Evolutionary conservation across 176 grass and related monocot genomes (phyloP), one percentile per base, ranked within the genome.

Genomic region (Poa annua): DNA sequence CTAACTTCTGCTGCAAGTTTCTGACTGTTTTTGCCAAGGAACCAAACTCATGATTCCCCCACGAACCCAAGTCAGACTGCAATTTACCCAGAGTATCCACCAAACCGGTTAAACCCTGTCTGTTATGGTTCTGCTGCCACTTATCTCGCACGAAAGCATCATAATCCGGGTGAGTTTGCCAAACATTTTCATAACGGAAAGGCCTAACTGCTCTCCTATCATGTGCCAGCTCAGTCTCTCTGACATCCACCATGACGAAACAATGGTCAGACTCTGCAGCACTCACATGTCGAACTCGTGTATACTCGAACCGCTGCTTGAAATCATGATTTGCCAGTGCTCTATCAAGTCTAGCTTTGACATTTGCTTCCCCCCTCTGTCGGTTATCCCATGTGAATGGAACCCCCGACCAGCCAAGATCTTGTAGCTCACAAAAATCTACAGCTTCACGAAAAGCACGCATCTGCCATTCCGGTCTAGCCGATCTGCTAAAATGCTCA

Each of bases 11-110:
- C 4, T 56, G 20, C 2, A 56, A 0, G 0, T 1, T 56, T 0
- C 12, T 7, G 3, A 55, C 54, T 21, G 7, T 56, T 7, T 22
- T 56, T 1, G 54, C 54, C 1, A 56, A 8, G 9, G 11, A 56
- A 0, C 54, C 54, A 11, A 57, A 57, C n/a, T 57, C 54, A 0
- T 0, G n/a, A 10, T 2, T 3, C 0, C n/a, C n/a, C 54, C 54
- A 57, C 0, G 2, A 4, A 0, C 54, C 54, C 1, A 57, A 8
- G 1, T 57, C n/a, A 19, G 20, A 2, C 3, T 57, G 20, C 2
- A 57, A 2, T 1, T 21, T 20, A 1, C 2, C 1, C 3, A 57
- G 16, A 0, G 54, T 57, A 0, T 8, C 0, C 0, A 21, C 20
- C 21, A 57, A n/a, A 4, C 54, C n/a, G 0, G 54, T 0, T 2